Conservation (phyloP, 1,284 basidiomycete species). For the Volvariella volvacea region DNA sequence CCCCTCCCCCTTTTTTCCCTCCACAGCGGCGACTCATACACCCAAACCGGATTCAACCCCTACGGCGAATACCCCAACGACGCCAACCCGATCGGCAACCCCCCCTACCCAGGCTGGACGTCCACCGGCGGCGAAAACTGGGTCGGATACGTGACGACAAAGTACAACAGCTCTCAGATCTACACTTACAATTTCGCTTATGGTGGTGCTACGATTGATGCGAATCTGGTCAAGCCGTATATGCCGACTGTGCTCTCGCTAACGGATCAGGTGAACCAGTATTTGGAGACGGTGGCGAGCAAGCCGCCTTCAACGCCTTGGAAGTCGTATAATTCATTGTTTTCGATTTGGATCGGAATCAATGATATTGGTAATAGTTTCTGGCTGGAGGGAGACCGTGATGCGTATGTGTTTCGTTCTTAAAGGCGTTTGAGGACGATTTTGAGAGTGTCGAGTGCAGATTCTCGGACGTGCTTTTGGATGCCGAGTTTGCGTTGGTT, state of each 20-base stretch:
- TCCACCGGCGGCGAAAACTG: conserved; percentile 53
- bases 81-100: conserved; percentile 53
- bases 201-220: conserved; percentile 54
- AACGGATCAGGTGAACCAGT: conserved; percentile 50
- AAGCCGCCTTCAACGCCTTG: conserved; percentile 44
- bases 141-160: conserved; percentile 43
- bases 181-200: conserved; percentile 58
- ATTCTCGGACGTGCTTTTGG: conserved; percentile 42
- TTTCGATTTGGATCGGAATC: conserved; percentile 57
- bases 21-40: conserved; percentile 51
- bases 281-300: conserved; percentile 32
- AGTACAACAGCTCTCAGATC: conserved; percentile 44
- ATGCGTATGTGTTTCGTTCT: conserved; percentile 30
- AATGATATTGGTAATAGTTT: conserved; percentile 56
- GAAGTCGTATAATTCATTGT: conserved; percentile 44
- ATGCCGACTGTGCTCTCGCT: conserved; percentile 41
- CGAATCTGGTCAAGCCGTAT: conserved; percentile 42
- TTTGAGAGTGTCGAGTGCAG: conserved; percentile 20
- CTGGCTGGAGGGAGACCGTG: conserved; percentile 35
- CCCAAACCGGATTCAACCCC: conserved; percentile 43
- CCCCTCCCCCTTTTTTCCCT: too few species aligned
- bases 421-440: too few species aligned
- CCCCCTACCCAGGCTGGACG: conserved; percentile 50
- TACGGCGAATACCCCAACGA: conserved; percentile 32
- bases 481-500: conserved; percentile 47